Evolutionary conservation across 306 rosid species (phyloP).

Genomic region (Luffa acutangula): DNA sequence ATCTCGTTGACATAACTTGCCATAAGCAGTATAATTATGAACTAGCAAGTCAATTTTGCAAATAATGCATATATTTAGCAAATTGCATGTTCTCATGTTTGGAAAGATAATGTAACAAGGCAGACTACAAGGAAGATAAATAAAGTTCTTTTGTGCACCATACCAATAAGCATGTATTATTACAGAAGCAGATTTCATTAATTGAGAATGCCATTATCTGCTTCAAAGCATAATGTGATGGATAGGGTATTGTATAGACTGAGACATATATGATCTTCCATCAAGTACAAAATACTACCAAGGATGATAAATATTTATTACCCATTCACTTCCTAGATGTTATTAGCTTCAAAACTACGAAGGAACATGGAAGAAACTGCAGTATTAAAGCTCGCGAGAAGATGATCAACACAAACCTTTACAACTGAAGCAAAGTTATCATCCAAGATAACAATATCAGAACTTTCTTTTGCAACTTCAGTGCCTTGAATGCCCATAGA

Average conservation of each 20-base stretch:
- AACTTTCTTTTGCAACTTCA: constrained; percentile 98
- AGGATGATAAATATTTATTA: neutral
- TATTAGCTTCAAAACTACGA: neutral
- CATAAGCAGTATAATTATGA: neutral
- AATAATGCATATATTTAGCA: neutral
- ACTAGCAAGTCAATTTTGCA: neutral
- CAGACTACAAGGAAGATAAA: neutral
- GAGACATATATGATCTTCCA: neutral
- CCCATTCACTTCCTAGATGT: neutral
- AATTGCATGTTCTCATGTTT: neutral
- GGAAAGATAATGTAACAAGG: neutral
- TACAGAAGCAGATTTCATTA: neutral
- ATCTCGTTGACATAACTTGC: neutral
- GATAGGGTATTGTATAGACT: neutral
- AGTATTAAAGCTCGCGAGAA: neutral
- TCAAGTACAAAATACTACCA: neutral
- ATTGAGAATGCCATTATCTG: neutral
- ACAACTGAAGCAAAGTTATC: constrained; percentile 95
- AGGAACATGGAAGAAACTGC: neutral
- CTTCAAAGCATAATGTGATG: neutral
- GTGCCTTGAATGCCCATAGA: constrained; percentile 99
- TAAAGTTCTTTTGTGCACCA: neutral
- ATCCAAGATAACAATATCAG: constrained; percentile 91
- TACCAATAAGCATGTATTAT: neutral
- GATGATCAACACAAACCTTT: constrained; percentile 38